Conservation (phyloP, 176 grass and related monocot genomes). For the Rhipidocladum racemiflorum region DNA sequence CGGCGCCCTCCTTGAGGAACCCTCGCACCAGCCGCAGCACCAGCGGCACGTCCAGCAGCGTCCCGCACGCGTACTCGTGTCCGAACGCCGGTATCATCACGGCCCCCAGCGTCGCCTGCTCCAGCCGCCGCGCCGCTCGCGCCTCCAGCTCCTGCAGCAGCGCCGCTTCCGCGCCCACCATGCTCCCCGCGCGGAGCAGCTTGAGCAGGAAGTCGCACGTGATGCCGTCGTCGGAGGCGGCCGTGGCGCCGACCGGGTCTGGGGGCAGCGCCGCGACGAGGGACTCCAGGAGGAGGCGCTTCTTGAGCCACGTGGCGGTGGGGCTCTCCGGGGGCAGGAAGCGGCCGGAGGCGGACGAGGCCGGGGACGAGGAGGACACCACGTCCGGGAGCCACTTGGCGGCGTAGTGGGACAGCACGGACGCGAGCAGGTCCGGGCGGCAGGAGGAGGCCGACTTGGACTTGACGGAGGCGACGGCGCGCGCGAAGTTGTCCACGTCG, state of each 20-base stretch:
- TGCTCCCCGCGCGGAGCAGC: conserved; percentile 72
- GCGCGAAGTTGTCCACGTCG: conserved; percentile 77
- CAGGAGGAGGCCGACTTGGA: conserved; percentile 42
- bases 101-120: conserved; percentile 73
- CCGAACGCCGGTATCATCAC: conserved; percentile 87
- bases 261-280: conserved; percentile 75
- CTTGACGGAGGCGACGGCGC: conserved; percentile 67
- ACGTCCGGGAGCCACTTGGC: conserved; percentile 90
- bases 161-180: conserved; percentile 68
- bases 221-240: conserved; percentile 35
- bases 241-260: conserved; percentile 1
- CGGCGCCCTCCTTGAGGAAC: conserved; percentile 38
- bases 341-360: conserved; percentile 41
- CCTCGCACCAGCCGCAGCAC: conserved; percentile 74
- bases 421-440: conserved; percentile 64
- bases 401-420: conserved; percentile 83
- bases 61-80: conserved; percentile 53
- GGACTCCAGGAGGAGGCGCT: conserved; percentile 77
- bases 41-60: conserved; percentile 79
- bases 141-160: conserved; percentile 71
- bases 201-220: conserved; percentile 81
- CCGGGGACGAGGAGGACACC: conserved; percentile 21
- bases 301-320: conserved; percentile 79
- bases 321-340: conserved; percentile 76
- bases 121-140: conserved; percentile 66